phyloP scores from a whole-genome alignment of 2,329 filamentous ascomycete genomes.

The Lasiodiplodia citricola region DNA sequence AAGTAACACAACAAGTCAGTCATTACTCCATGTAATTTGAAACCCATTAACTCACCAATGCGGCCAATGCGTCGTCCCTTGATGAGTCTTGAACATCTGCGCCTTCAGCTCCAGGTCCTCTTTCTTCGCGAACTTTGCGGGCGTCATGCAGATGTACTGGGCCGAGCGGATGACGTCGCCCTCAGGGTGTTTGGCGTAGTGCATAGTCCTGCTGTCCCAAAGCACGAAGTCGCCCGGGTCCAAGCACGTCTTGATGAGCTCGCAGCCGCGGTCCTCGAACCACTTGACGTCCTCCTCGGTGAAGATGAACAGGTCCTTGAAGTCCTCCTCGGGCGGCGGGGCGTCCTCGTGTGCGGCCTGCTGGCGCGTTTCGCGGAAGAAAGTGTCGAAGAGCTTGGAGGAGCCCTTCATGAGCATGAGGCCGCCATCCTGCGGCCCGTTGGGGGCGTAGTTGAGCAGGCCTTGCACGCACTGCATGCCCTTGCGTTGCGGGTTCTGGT shows the following conservation, averaged over 20 bases:
- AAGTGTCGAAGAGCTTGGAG: conserved; percentile 27
- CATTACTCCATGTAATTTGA: too few species aligned
- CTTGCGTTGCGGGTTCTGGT: conserved; percentile 50
- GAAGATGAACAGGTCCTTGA: conserved; percentile 51
- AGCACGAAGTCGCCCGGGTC: conserved; percentile 53
- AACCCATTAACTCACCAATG: conserved; percentile 13
- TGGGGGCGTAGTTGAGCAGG: conserved; percentile 51
- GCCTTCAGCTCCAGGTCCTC: conserved; percentile 31
- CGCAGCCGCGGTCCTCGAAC: conserved; percentile 48
- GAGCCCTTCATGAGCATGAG: conserved; percentile 54
- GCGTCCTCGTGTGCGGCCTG: conserved; percentile 18
- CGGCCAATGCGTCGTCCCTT: conserved; percentile 20
- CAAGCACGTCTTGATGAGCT: conserved; percentile 46
- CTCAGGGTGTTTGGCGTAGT: conserved; percentile 46
- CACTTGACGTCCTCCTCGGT: conserved; percentile 50
- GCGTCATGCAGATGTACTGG: conserved; percentile 25
- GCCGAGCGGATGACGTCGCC: conserved; percentile 34
- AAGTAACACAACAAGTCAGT: not conserved
- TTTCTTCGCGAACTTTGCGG: conserved; percentile 12
- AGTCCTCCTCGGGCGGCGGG: conserved; percentile 33
- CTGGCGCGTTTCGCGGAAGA: conserved; percentile 44
- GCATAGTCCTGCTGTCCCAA: conserved; percentile 56
- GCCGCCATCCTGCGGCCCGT: conserved; percentile 55
- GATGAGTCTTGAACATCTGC: conserved; percentile 27
- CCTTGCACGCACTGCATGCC: conserved; percentile 52